A percentile compares a stretch with the other conserved stretches of the same genome.
These are phyloP conservation scores for Camelina neglecta DNA, from an alignment of 345 rosid genomes.

Conservation along the genomic window DNA sequence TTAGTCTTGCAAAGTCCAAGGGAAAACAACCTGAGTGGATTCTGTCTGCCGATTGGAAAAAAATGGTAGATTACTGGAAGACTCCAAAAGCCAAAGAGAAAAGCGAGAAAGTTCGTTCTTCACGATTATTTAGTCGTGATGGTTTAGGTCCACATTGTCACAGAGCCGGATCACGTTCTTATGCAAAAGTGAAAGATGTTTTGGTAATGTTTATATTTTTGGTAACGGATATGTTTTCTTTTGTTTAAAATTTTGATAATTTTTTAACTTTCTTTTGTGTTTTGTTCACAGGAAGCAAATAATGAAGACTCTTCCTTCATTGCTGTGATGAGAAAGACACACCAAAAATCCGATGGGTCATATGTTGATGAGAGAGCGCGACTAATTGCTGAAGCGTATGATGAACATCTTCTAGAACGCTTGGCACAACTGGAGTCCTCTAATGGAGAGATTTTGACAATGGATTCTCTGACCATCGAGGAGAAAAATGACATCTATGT, in stretches of 20 bases:
- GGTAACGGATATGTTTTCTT: not conserved
- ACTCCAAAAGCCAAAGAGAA: not conserved
- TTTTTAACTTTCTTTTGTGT: not conserved
- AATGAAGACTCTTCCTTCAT: not conserved
- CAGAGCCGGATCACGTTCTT: not conserved
- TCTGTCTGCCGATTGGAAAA: not conserved
- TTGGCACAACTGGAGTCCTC: not conserved
- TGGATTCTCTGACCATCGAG: not conserved
- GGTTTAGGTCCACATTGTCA: not conserved
- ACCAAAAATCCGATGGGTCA: not conserved
- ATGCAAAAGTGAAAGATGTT: not conserved
- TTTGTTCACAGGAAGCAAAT: not conserved
- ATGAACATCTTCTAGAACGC: not conserved
- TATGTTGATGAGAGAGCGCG: not conserved
- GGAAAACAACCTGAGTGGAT: conserved; percentile 1
- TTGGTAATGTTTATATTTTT: not conserved
- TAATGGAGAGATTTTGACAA: not conserved
- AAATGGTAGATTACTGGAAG: not conserved
- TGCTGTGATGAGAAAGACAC: conserved; percentile 2
- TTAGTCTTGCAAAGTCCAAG: not conserved
- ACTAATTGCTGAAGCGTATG: too few species aligned
- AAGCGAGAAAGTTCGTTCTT: not conserved
- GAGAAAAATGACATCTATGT: conserved; percentile 4
- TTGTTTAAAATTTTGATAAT: not conserved
- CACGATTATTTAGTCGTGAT: not conserved